Base-by-base conservation (phyloP, 176 grass and related monocot genomes). In the Carex littledalei region DNA sequence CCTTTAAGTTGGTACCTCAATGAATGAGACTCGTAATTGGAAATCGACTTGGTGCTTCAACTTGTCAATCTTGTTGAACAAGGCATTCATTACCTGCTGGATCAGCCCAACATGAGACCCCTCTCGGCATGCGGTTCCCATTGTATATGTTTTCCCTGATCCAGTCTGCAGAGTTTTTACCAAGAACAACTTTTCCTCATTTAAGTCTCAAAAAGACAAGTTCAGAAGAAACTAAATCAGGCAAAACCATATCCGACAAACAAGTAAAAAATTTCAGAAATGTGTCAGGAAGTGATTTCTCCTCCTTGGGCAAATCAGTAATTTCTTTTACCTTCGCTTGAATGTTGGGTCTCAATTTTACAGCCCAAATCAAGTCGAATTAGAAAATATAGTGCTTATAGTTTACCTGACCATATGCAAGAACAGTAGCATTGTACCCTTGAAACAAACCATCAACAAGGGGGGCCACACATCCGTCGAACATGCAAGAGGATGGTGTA, bases 371-470 rank as follows among this genome's bases (percentile, higher is more conserved):
- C 3, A 78, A 55, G 50, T 78, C 13, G 5, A 78, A 78, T 78
- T 34, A 57, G 29, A 34, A 57, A 34, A 57, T 78, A 9, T 50
- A 78, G 50, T 57, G 13, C 52, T 78, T 31, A 2, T 26, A 34
- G 14, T 78, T 34, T 79, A 99, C 97, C 97, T 99, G 97, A 84
- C 97, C 97, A 79, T 99, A 99, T 65, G 97, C 97, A 21, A 97
- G 89, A 86, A 97, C 94, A 67, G 94, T 97, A 49, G 94, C 94
- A 87, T 94, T 97, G 87, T 97, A 99, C 15, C 97, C 93, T 89
- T 99, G 93, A 90, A 99, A 99, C 66, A 99, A 91, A 17, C 93
- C 97, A 53, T 96, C 97, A 84, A 99, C 93, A 84, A 99, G 91
- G 61, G 93, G 93, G 57, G 86, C 85, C 76, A 96, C 93, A 86